These are phyloP conservation scores for Peronosclerospora sorghi DNA, from an alignment of 352 stramenopile species.

Conservation along the genomic window DNA sequence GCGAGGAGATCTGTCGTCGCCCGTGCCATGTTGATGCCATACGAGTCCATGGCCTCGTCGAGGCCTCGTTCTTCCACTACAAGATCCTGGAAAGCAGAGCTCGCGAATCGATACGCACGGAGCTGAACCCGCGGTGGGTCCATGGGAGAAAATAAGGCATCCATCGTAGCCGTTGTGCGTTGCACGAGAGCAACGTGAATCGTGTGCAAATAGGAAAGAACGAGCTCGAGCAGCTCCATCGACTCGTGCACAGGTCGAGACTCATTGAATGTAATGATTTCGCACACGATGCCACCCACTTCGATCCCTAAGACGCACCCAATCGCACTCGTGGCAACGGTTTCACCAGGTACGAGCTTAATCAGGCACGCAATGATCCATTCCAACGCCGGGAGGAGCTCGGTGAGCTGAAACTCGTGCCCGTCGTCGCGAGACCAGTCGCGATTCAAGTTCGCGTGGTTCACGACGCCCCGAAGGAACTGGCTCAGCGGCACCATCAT, in stretches of 20 bases:
- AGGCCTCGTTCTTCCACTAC: slow-evolving; percentile 5
- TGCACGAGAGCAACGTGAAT: slow-evolving; percentile 20
- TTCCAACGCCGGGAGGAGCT: slow-evolving; percentile 21
- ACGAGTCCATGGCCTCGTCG: slow-evolving; percentile 22
- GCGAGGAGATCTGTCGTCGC: slow-evolving; percentile 36
- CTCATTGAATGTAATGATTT: slow-evolving; percentile 23
- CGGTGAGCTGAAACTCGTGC: slow-evolving; percentile 23
- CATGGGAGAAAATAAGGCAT: slow-evolving; percentile 8
- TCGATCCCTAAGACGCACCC: slow-evolving; percentile 55
- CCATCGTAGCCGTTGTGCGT: slow-evolving; percentile 7
- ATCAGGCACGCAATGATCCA: slow-evolving; percentile 29
- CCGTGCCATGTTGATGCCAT: slow-evolving; percentile 35
- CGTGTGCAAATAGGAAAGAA: slow-evolving; percentile 25
- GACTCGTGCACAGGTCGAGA: slow-evolving; percentile 15
- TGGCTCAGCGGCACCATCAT: slow-evolving; percentile 52
- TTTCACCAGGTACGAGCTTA: slow-evolving; percentile 13
- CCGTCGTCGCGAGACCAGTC: not conserved
- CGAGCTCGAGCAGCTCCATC: slow-evolving; percentile 16
- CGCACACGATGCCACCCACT: slow-evolving; percentile 44
- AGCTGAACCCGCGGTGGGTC: slow-evolving; percentile 5
- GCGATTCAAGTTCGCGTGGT: slow-evolving; percentile 44
- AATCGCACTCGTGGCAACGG: slow-evolving; percentile 10
- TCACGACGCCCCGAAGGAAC: slow-evolving; percentile 54
- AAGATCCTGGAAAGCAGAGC: slow-evolving; percentile 12
- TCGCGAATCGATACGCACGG: slow-evolving; percentile 8